Conservation (phyloP, 2,329 filamentous ascomycete species). For the Plectosphaerella cucumerina region DNA sequence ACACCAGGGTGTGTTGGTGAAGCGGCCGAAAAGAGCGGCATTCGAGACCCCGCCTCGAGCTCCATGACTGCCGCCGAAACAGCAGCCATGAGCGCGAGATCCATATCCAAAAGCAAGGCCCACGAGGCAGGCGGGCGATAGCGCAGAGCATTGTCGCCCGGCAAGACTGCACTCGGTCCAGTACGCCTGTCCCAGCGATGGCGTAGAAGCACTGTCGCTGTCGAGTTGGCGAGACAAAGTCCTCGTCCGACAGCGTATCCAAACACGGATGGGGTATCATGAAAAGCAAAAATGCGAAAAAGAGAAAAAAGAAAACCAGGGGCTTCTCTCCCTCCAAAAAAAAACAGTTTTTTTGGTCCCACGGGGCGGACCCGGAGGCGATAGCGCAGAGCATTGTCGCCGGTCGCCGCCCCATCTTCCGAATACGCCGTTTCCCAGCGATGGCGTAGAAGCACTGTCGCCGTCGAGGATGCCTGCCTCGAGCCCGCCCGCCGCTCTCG, state of each 20-base stretch:
- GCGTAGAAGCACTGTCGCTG: conserved; percentile 42
- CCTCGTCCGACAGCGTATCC: conserved; percentile 40
- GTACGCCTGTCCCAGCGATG: conserved; percentile 43
- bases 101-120: conserved; percentile 7
- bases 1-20: not conserved
- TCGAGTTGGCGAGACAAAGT: conserved; percentile 21
- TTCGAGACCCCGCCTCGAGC: not conserved
- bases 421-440: conserved; percentile 40
- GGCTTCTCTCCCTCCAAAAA: not conserved
- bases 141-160: conserved; percentile 50
- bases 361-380: conserved; percentile 16
- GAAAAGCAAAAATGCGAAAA: conserved; percentile 21
- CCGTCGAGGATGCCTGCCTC: conserved; percentile 21
- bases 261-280: conserved; percentile 54
- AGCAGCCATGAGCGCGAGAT: not conserved
- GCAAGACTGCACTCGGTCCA: conserved; percentile 34
- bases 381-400: conserved; percentile 55
- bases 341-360: conserved; percentile 5
- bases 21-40: not conserved
- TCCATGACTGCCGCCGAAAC: not conserved
- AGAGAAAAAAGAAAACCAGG: conserved; percentile 15
- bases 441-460: conserved; percentile 44
- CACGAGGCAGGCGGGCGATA: conserved; percentile 31
- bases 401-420: conserved; percentile 32
- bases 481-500: conserved; percentile 5